These are phyloP conservation scores for Suhomyces panamericanus DNA, from an alignment of 1,139 yeast genomes.

Conservation along the genomic window DNA sequence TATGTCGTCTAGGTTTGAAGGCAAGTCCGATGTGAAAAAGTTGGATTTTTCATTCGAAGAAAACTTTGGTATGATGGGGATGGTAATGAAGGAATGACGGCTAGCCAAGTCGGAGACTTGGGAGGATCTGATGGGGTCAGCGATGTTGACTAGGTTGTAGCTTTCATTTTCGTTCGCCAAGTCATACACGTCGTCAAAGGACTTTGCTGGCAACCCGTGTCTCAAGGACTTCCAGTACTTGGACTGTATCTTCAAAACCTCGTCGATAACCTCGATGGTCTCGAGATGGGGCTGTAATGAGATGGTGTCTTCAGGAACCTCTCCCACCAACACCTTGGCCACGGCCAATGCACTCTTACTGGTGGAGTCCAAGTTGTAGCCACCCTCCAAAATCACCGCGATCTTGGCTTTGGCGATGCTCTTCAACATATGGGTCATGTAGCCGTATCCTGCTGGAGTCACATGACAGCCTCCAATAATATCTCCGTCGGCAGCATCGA, in stretches of 20 bases:
- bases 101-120: conserved; percentile 62
- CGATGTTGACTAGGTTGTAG: conserved; percentile 48
- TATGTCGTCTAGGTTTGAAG: conserved; percentile 61
- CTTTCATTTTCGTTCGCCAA: conserved; percentile 27
- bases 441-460: conserved; percentile 93
- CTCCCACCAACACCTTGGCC: conserved; percentile 88
- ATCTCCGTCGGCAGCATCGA: conserved; percentile 99
- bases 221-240: conserved; percentile 84
- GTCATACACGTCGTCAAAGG: conserved; percentile 46
- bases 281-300: conserved; percentile 66
- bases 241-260: conserved; percentile 78
- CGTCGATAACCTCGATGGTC: conserved; percentile 82
- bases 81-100: conserved; percentile 57
- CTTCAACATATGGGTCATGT: conserved; percentile 91
- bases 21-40: conserved; percentile 44
- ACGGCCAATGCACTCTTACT: conserved; percentile 91
- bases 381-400: conserved; percentile 93
- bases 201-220: conserved; percentile 55
- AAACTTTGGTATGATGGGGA: conserved; percentile 58
- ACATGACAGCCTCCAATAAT: conserved; percentile 97
- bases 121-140: conserved; percentile 71
- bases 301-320: conserved; percentile 81
- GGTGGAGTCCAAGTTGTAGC: conserved; percentile 89
- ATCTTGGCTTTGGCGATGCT: conserved; percentile 84
- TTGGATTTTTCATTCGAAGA: conserved; percentile 19